A percentile compares a stretch with the other conserved stretches of the same genome.
These are phyloP conservation scores for Penicillium soppii DNA, from an alignment of 495 filamentous ascomycete genomes.

Conservation along the genomic window DNA sequence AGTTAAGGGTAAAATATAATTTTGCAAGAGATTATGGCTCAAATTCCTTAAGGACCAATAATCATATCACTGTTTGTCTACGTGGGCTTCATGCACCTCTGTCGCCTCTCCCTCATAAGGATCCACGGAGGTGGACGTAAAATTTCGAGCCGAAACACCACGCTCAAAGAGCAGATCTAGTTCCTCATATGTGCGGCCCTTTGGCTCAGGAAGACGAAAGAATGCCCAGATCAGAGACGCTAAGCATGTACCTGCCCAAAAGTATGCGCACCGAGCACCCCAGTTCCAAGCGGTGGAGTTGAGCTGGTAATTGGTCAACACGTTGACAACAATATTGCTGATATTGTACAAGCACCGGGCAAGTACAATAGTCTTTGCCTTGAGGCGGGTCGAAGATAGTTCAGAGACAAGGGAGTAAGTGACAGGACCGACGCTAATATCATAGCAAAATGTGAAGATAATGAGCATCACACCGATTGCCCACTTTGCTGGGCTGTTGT, in stretches of 20 bases:
- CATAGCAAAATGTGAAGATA: constrained; percentile 64
- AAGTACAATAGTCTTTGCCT: constrained; percentile 64
- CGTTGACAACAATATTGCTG: constrained; percentile 58
- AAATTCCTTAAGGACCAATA: no score
- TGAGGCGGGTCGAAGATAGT: constrained; percentile 62
- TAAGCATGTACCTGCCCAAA: constrained; percentile 66
- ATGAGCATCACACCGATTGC: constrained; percentile 55
- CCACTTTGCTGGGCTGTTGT: constrained; percentile 25
- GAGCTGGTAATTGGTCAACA: constrained; percentile 66
- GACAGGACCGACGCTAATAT: constrained; percentile 67
- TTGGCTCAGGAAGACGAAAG: constrained; percentile 67
- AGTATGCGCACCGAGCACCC: constrained; percentile 64
- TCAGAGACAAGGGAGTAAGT: constrained; percentile 71
- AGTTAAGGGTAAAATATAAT: no score
- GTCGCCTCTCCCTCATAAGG: constrained; percentile 9
- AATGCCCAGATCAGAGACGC: constrained; percentile 63
- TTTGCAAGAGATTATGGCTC: no score
- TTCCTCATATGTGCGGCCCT: constrained; percentile 63
- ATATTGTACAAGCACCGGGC: constrained; percentile 67
- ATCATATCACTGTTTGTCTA: constrained; percentile 5
- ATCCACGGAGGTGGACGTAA: constrained; percentile 8
- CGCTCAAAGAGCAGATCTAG: constrained; percentile 44
- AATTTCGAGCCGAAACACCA: constrained; percentile 44
- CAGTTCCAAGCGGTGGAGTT: constrained; percentile 66
- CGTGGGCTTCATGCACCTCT: constrained; percentile 7